These are phyloP conservation scores for Chenopodium suecicum DNA, from an alignment of 148 eudicot species.

Conservation along the genomic window DNA sequence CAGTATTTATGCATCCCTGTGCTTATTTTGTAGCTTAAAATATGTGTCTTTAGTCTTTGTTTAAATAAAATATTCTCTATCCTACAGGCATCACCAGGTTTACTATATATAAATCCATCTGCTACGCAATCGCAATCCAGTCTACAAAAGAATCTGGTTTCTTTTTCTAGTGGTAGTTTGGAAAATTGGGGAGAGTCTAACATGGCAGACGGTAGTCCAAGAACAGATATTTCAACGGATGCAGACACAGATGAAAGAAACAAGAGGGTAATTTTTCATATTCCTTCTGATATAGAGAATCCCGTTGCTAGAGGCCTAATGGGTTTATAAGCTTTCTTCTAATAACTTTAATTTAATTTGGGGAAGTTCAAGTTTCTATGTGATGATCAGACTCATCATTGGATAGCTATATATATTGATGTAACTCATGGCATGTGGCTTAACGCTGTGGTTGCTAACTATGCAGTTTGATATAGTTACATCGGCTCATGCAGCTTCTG, in stretches of 20 bases:
- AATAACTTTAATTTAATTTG: background rate
- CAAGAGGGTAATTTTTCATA: slow-evolving; percentile 35
- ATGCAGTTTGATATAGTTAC: slow-evolving; percentile 41
- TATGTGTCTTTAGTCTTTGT: background rate
- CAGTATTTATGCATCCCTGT: background rate
- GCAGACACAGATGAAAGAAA: slow-evolving; percentile 52
- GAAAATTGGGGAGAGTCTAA: slow-evolving; percentile 30
- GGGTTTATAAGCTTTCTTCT: background rate
- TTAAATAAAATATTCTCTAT: background rate
- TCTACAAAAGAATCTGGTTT: slow-evolving; percentile 23
- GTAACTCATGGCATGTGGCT: slow-evolving; percentile 3
- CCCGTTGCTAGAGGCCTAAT: background rate
- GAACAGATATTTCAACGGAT: slow-evolving; percentile 62
- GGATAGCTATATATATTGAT: background rate
- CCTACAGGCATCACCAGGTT: slow-evolving; percentile 15
- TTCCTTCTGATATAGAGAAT: background rate
- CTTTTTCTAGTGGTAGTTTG: slow-evolving; percentile 21
- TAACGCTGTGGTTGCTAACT: slow-evolving; percentile 14
- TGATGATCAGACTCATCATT: background rate
- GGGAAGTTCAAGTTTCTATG: background rate
- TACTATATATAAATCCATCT: slow-evolving; percentile 8
- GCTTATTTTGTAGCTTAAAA: background rate
- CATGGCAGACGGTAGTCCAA: slow-evolving; percentile 58
- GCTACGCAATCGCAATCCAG: slow-evolving; percentile 12
- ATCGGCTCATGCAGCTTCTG: slow-evolving; percentile 40